These are phyloP conservation scores for Phytomonas sp. DNA, from an alignment of 208 protist species.

Conservation along the genomic window DNA sequence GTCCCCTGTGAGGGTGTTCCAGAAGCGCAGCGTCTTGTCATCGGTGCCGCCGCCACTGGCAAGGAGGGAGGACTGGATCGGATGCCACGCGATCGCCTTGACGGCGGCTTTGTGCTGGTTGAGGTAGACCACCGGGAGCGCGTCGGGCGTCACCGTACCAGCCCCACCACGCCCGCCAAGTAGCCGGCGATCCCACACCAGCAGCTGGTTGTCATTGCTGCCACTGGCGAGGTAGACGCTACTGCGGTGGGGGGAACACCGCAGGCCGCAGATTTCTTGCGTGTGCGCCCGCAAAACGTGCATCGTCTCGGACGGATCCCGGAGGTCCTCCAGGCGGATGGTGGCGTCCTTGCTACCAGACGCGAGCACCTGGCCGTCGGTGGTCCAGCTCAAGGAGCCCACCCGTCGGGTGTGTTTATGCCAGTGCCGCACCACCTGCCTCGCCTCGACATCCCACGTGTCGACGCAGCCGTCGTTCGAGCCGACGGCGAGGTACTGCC, in stretches of 20 bases:
- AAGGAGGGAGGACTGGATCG: constrained; percentile 91
- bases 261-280: constrained; percentile 96
- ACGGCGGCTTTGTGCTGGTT: constrained; percentile 94
- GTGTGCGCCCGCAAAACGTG: constrained; percentile 75
- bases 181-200: constrained; percentile 91
- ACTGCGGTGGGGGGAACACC: constrained; percentile 85
- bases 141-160: constrained; percentile 12
- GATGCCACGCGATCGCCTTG: constrained; percentile 99
- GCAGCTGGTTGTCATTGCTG: constrained; percentile 97
- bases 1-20: constrained; percentile 94
- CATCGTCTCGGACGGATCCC: constrained; percentile 27
- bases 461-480: constrained; percentile 83
- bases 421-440: constrained; percentile 72
- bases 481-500: constrained; percentile 82
- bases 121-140: constrained; percentile 78
- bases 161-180: constrained; percentile 11
- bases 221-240: constrained; percentile 93
- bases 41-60: constrained; percentile 97
- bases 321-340: constrained; percentile 94
- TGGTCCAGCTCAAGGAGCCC: constrained; percentile 93
- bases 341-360: constrained; percentile 92
- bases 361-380: constrained; percentile 62
- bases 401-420: constrained; percentile 79
- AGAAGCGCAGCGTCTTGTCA: constrained; percentile 97
- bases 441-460: constrained; percentile 86